Evolutionary conservation across 495 filamentous ascomycete genomes (phyloP).

Genomic region (Hyphodiscus hymeniophilus): DNA sequence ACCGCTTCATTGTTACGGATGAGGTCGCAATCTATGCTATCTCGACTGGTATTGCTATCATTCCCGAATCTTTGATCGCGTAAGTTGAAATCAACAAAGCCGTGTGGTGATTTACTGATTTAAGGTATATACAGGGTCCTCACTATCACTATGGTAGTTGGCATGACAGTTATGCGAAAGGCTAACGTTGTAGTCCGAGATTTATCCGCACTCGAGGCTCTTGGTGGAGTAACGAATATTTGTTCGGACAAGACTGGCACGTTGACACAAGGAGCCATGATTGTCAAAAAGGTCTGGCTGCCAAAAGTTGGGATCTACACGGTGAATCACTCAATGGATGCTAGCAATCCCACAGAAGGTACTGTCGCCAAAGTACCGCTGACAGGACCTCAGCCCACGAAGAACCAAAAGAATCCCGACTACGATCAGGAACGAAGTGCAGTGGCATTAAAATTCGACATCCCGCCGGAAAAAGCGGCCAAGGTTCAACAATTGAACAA

Average conservation of each 20-base stretch:
- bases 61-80: slow-evolving; percentile 62
- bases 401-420: slow-evolving; percentile 23
- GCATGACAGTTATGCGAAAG: slow-evolving; percentile 68
- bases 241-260: slow-evolving; percentile 88
- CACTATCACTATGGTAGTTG: slow-evolving; percentile 70
- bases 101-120: too few species aligned
- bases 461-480: slow-evolving; percentile 34
- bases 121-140: too few species aligned
- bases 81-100: slow-evolving; percentile 25
- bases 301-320: slow-evolving; percentile 49
- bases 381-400: neutral
- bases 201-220: slow-evolving; percentile 70
- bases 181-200: slow-evolving; percentile 71
- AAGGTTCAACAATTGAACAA: slow-evolving; percentile 21
- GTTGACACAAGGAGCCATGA: slow-evolving; percentile 69
- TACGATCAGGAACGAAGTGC: slow-evolving; percentile 44
- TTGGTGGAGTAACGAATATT: slow-evolving; percentile 81
- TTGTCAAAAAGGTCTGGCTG: slow-evolving; percentile 74
- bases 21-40: slow-evolving; percentile 81
- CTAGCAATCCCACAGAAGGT: slow-evolving; percentile 51
- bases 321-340: slow-evolving; percentile 48
- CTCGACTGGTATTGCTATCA: slow-evolving; percentile 62
- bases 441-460: slow-evolving; percentile 45
- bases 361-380: slow-evolving; percentile 34
- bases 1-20: slow-evolving; percentile 50